Evolutionary conservation across 352 stramenopile genomes (phyloP), one percentile per base, ranked within the genome.

Genomic region (Paralagenidium karlingii): DNA sequence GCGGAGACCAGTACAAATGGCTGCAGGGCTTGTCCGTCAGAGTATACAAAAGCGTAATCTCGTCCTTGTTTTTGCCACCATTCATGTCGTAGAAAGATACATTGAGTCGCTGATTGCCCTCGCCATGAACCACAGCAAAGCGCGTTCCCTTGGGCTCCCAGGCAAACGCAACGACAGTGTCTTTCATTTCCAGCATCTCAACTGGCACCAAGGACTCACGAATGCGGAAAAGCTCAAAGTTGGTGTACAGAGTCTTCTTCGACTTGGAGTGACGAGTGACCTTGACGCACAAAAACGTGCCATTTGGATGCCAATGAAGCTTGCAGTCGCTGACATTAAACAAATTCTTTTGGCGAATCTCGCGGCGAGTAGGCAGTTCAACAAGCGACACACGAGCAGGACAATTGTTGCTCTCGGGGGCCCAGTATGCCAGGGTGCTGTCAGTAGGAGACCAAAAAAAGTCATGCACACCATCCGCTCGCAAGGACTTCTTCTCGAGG

Each of bases 211-310:
- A 87, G 24, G 77, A 40, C 52, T 99, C 91, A 32, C 83, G 85
- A 30, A 98, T 67, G 40, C 94, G 77, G 70, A 99, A 99, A 31
- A 99, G 66, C 62, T 99, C 95, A 58, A 99, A 96, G 58, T 98
- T 98, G 42, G 97, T 98, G 73, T 96, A 99, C 34, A 97, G 71
- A 26, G 94, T 99, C 76, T 99, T 99, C 70, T 98, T 98, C 3
- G 70, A 86, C 68, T 89, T 92, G 52, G 73, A 87, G 63, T 89
- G 75, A 27, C 78, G 73, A 36, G 75, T 90, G 16, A 91, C 82
- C 55, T 90, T 88, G 21, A 90, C 86, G 42, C 81, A 92, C 31
- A 97, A 43, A 64, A 90, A 97, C 31, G 95, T 87, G 43, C 96
- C 96, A 47, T 97, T 86, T 50, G 94, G 76, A 53, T 99, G 94